A percentile compares a stretch with the other conserved stretches of the same genome.
Conservation (phyloP, 2,329 filamentous ascomycete genomes). For the Arthroderma uncinatum region DNA sequence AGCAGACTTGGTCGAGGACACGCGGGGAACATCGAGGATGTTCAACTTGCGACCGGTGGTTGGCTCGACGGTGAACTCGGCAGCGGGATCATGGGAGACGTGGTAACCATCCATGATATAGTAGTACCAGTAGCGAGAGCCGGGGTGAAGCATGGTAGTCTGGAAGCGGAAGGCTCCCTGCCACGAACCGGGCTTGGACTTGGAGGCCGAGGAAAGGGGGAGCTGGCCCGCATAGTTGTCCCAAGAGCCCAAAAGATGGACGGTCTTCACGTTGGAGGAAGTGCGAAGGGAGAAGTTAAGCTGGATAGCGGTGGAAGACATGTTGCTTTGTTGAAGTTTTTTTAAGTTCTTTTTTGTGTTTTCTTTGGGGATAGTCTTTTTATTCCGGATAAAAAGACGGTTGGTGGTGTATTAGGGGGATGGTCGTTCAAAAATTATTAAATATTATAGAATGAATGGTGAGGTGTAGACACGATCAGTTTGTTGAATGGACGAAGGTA, state of each 20-base stretch:
- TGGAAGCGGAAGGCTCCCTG: slow-evolving; percentile 95
- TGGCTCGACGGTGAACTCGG: slow-evolving; percentile 80
- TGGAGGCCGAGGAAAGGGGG: slow-evolving; percentile 77
- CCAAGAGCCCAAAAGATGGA: slow-evolving; percentile 95
- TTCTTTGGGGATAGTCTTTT: background rate
- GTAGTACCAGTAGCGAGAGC: slow-evolving; percentile 99
- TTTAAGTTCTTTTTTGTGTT: background rate
- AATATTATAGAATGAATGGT: slow-evolving; percentile 3
- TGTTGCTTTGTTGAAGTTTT: slow-evolving; percentile 3
- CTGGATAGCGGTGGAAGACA: slow-evolving; percentile 72
- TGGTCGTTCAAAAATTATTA: slow-evolving; percentile 3
- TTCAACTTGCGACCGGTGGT: slow-evolving; percentile 95
- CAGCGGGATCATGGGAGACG: slow-evolving; percentile 88
- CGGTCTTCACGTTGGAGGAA: slow-evolving; percentile 91
- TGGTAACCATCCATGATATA: slow-evolving; percentile 99
- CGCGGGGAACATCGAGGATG: slow-evolving; percentile 80
- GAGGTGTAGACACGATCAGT: background rate
- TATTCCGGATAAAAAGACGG: background rate
- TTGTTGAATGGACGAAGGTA: slow-evolving; percentile 2
- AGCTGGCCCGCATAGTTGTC: slow-evolving; percentile 94
- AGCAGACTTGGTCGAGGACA: slow-evolving; percentile 37
- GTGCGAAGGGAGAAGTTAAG: slow-evolving; percentile 93
- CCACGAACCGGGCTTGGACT: slow-evolving; percentile 82
- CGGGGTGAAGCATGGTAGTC: slow-evolving; percentile 70
- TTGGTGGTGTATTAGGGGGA: background rate